Evolutionary conservation across 352 stramenopile species (phyloP).

Genomic region (Pythium aquatile): DNA sequence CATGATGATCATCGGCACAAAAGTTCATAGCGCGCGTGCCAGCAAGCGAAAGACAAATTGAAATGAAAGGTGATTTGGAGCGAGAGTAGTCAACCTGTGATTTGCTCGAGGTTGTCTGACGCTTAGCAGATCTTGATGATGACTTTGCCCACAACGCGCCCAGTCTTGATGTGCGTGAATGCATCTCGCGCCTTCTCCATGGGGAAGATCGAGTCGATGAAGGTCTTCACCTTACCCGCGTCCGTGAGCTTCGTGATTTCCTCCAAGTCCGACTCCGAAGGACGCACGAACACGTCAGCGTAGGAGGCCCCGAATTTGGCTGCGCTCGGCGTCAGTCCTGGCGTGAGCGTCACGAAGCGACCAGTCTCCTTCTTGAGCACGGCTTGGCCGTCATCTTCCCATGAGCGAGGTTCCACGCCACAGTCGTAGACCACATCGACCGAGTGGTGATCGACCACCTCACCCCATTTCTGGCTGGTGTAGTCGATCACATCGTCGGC

Average conservation of each 20-base stretch:
- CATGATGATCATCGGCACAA: constrained; percentile 22
- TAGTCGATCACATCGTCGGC: constrained; percentile 51
- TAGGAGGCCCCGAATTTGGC: constrained; percentile 50
- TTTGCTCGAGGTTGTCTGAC: too few relatives aligned
- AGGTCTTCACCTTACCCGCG: constrained; percentile 30
- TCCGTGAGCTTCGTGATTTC: constrained; percentile 43
- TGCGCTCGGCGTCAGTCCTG: constrained; percentile 37
- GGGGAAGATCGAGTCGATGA: constrained; percentile 40
- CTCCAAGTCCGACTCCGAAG: constrained; percentile 24
- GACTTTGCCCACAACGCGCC: constrained; percentile 40
- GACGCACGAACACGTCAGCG: constrained; percentile 16
- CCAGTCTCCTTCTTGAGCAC: constrained; percentile 38
- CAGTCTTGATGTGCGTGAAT: constrained; percentile 43
- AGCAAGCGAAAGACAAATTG: not conserved
- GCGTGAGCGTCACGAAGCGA: constrained; percentile 42
- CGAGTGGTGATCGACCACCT: constrained; percentile 25
- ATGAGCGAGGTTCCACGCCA: constrained; percentile 29
- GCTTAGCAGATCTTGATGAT: constrained; percentile 20
- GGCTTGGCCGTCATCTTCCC: constrained; percentile 38
- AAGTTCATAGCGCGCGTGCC: constrained; percentile 3
- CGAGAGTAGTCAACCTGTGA: not conserved
- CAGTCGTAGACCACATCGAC: constrained; percentile 29
- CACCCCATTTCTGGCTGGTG: constrained; percentile 31
- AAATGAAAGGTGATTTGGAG: not conserved
- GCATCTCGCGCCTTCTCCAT: constrained; percentile 46